Evolutionary conservation across 108 stramenopile genomes (phyloP).

Genomic region (Craspedostauros australis): DNA sequence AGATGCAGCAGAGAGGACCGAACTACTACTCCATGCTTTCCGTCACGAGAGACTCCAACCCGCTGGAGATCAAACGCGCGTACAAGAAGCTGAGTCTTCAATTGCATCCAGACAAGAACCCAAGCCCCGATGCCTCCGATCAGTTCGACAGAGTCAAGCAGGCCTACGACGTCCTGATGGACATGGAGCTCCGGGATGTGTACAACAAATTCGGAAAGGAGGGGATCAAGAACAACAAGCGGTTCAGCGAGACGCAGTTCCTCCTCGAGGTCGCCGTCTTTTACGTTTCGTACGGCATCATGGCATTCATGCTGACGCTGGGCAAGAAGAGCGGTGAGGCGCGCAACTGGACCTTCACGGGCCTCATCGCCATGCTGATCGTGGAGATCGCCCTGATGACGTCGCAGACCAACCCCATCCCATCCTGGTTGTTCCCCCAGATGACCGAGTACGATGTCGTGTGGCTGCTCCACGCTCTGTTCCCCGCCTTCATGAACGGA

Average conservation of each 20-base stretch:
- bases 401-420: conserved; percentile 74
- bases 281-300: conserved; percentile 92
- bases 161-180: conserved; percentile 93
- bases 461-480: conserved; percentile 88
- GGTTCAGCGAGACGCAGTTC: conserved; percentile 79
- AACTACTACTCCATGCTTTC: conserved; percentile 85
- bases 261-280: conserved; percentile 86
- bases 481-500: conserved; percentile 98
- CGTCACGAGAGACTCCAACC: conserved; percentile 76
- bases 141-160: conserved; percentile 87
- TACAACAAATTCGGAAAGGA: conserved; percentile 97
- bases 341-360: conserved; percentile 90
- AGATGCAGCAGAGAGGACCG: conserved; percentile 82
- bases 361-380: conserved; percentile 89
- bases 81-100: conserved; percentile 91
- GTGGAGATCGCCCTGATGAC: conserved; percentile 90
- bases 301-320: conserved; percentile 91
- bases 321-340: conserved; percentile 83
- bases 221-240: conserved; percentile 79
- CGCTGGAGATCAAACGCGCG: conserved; percentile 93
- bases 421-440: conserved; percentile 84
- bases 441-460: conserved; percentile 89
- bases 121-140: conserved; percentile 82
- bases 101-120: conserved; percentile 98
- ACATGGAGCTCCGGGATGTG: conserved; percentile 89